Base-by-base conservation (phyloP, 116 monocot species). In the Papilionanthe hybrid region DNA sequence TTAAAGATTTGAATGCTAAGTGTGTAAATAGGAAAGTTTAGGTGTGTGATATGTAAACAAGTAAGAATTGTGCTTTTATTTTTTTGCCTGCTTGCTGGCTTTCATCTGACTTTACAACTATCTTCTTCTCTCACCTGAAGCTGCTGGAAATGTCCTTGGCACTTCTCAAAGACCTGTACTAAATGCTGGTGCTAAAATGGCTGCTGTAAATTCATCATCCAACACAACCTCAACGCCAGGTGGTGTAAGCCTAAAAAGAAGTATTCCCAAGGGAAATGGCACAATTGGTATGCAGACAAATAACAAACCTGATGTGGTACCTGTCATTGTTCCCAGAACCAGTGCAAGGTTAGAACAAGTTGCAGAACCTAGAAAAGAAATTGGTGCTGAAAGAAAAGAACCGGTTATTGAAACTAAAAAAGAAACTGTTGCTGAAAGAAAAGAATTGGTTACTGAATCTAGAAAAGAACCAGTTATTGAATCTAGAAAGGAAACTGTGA, bases 81-180 rank as follows among this genome's bases (percentile, higher is more conserved):
- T 50, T 75, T 20, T 27, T 75, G 5, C 49, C 50, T 32, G 8
- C 63, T 63, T 42, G 50, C 25, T 63, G 42, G 42, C 25, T 75
- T 75, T 72, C 13, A 43, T 15, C 43, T 41, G 43, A n/a, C 72
- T 42, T n/a, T 18, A 43, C 42, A 23, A 4, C 13, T 7, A 10
- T 18, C 32, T 67, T 66, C 82, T 45, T 49, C 49, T 78, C 43
- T 60, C 63, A 72, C 73, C 57, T 89, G 79, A 83, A 93, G 91
- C 92, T 30, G 79, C 78, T 84, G 88, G 82, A 75, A 86, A 79
- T 78, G 84, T 78, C 11, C 92, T 92, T 72, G 72, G 84, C 37
- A 93, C 90, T 76, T 91, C 94, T 83, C 94, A 88, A 86, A 94
- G 82, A 81, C 75, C 71, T 80, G 87, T 81, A 50, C 13, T 80